Conservation (phyloP, 148 eudicot genomes). For the Nyssa sinensis region DNA sequence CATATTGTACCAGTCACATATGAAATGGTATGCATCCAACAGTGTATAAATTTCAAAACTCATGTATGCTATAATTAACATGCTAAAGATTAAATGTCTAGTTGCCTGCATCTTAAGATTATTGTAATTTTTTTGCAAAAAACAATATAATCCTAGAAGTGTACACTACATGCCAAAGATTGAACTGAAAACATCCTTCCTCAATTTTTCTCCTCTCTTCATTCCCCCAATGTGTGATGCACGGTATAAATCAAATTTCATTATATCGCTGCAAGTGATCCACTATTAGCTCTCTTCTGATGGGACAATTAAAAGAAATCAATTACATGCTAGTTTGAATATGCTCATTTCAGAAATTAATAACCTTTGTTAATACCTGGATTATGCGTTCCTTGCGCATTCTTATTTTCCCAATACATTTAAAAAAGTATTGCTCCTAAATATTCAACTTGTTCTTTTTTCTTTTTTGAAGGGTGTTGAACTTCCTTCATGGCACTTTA, state of each 20-base stretch:
- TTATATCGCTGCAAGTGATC: neutral
- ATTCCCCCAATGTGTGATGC: neutral
- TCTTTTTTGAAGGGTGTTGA: no score
- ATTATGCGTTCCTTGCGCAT: no score
- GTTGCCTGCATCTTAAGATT: no score
- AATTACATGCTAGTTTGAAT: neutral
- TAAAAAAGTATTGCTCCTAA: neutral
- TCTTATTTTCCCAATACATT: no score
- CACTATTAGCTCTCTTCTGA: neutral
- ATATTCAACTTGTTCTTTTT: neutral
- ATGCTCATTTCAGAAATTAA: no score
- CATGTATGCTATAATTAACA: neutral
- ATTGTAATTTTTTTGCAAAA: neutral
- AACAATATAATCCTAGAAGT: neutral
- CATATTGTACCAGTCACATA: neutral
- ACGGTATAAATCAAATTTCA: neutral
- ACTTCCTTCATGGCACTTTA: no score
- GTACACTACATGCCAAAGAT: neutral
- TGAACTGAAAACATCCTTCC: neutral
- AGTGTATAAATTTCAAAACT: neutral
- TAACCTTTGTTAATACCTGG: no score
- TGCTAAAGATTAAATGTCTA: no score
- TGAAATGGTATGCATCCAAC: neutral
- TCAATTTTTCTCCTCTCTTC: neutral
- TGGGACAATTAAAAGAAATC: neutral